These are phyloP conservation scores for Linderniella brevidens DNA, from an alignment of 257 asterid genomes.

Conservation along the genomic window DNA sequence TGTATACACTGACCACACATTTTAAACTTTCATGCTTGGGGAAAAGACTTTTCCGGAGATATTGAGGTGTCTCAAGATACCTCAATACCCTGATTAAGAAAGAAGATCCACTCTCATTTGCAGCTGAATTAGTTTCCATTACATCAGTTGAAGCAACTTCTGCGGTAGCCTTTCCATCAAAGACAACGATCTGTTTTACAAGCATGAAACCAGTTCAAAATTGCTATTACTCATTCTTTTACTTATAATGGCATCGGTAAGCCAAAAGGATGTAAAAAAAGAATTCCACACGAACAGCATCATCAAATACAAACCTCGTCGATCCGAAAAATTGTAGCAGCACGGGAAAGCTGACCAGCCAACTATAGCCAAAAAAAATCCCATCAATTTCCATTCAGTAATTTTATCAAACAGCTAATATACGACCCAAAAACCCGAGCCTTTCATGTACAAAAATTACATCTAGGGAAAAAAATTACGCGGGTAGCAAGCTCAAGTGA, in stretches of 20 bases:
- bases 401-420: neutral
- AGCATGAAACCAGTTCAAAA: slow-evolving; percentile 7
- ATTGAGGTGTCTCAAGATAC: slow-evolving; percentile 95
- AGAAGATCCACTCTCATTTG: slow-evolving; percentile 60
- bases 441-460: slow-evolving; percentile 3
- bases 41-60: slow-evolving; percentile 82
- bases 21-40: slow-evolving; percentile 72
- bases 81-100: slow-evolving; percentile 74
- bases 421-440: neutral
- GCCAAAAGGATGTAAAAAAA: neutral
- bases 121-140: slow-evolving; percentile 29
- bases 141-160: slow-evolving; percentile 23
- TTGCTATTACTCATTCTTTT: slow-evolving; percentile 1
- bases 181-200: slow-evolving; percentile 45
- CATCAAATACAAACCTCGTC: slow-evolving; percentile 46
- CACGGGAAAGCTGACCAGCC: slow-evolving; percentile 97
- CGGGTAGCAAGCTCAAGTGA: slow-evolving; percentile 81
- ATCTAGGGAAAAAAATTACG: slow-evolving; percentile 13
- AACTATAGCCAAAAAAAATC: slow-evolving; percentile 27
- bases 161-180: slow-evolving; percentile 45
- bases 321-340: slow-evolving; percentile 68
- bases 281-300: slow-evolving; percentile 4
- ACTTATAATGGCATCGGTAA: neutral
- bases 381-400: neutral
- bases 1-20: slow-evolving; percentile 55